Base-by-base conservation (phyloP, 768 basidiomycete genomes). In the Auriscalpium vulgare region DNA sequence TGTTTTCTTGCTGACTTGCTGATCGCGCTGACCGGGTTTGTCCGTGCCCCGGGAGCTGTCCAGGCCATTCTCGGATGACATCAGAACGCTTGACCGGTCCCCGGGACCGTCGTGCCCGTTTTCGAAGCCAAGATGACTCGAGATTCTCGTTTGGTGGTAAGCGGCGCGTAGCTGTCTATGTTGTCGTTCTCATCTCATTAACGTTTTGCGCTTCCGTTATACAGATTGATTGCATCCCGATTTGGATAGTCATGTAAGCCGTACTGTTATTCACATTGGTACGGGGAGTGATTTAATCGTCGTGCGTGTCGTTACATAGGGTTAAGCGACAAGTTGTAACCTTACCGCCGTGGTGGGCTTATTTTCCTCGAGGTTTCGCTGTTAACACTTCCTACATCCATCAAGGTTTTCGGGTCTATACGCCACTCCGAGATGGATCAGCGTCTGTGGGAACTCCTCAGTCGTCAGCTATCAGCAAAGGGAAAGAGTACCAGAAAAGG, bases 31-130 rank as follows among this genome's bases (percentile, higher is more conserved):
- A 29, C 29, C 1, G 29, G 29, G 4, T 29, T 5, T 29, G 7
- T 29, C 29, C 29, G 4, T 29, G 29, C 48, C 48, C 47, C 87
- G 87, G 63, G 82, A 88, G 57, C 74, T 89, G 10, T 88, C 87
- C 0, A 75, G 87, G 86, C 0, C 78, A 82, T 87, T 88, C 62
- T 87, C 86, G 1, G 72, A 74, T 10, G 81, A 84, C 55, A 87
- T 58, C 83, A 87, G 60, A 85, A 66, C 69, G 76, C 8, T 69
- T 87, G 11, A 80, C 72, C 19, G 75, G 75, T 0, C 51, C 65
- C n/a, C 1, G 68, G 71, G 11, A 66, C 67, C 13, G 76, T 77
- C 1, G 67, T 29, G 29, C 29, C 85, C 0, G 76, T 88, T 10
- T 87, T 76, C 52, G 84, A 87, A 63, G 87, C 87, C 0, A 87